phyloP scores from a whole-genome alignment of 2,329 filamentous ascomycete species.

The Fusarium chuoi region DNA sequence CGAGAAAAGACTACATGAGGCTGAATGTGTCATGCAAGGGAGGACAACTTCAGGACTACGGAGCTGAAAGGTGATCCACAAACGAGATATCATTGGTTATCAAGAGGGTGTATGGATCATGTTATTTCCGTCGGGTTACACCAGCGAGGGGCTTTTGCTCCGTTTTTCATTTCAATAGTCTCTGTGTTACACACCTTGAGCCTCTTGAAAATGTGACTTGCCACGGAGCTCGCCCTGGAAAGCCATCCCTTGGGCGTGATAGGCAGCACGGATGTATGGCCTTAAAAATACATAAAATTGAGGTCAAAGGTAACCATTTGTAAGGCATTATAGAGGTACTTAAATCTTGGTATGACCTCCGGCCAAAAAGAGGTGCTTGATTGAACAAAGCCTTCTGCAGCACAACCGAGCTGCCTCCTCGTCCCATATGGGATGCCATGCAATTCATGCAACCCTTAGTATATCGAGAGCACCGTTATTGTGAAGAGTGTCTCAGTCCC shows the following conservation, averaged over 20 bases:
- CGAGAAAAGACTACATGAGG: neutral
- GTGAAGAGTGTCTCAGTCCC: neutral
- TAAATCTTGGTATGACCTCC: neutral
- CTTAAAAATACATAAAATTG: neutral
- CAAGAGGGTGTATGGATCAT: neutral
- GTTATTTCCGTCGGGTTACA: conserved; percentile 1
- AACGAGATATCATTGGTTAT: neutral
- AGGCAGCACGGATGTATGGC: neutral
- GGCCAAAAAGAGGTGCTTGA: neutral
- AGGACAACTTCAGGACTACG: neutral
- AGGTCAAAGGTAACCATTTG: too few species aligned
- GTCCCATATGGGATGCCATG: neutral
- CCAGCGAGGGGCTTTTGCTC: neutral
- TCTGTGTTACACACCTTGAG: neutral
- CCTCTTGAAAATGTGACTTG: neutral
- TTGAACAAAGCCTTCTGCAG: neutral
- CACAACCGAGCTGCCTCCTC: neutral
- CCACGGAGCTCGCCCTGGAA: too few species aligned
- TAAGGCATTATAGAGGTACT: neutral
- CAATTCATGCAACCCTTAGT: rapidly evolving
- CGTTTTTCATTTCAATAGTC: neutral
- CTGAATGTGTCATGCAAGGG: neutral
- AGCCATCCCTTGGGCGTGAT: neutral
- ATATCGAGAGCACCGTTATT: neutral
- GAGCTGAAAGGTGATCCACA: neutral